Percentiles rank a stretch among this genome's conserved stretches.
Evolutionary conservation across 495 filamentous ascomycete species (phyloP).

Genomic region (Aspergillus egyptiacus): DNA sequence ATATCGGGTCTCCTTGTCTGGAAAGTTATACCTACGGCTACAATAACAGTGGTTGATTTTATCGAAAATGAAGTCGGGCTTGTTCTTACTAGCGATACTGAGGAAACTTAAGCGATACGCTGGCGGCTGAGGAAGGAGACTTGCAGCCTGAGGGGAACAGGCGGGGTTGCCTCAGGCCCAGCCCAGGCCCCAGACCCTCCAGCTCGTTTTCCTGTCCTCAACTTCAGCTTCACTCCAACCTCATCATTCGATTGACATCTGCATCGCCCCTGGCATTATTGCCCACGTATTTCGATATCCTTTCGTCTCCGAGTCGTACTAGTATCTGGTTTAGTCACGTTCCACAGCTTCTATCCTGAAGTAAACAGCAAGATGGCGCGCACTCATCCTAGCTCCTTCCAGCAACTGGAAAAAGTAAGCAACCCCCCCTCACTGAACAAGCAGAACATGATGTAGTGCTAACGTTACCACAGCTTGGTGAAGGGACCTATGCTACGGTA

Average conservation of each 20-base stretch:
- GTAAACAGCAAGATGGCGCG: constrained; percentile 12
- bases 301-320: too few relatives aligned
- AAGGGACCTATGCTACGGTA: constrained; percentile 98
- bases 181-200: too few relatives aligned
- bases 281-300: neutral
- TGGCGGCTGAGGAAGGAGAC: too few relatives aligned
- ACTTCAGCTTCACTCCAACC: neutral
- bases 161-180: neutral
- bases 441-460: too few relatives aligned
- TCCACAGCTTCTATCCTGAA: too few relatives aligned
- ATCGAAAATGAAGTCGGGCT: too few relatives aligned
- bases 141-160: neutral
- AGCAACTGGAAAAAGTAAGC: constrained; percentile 84
- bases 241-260: neutral
- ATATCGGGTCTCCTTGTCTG: too few relatives aligned
- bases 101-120: too few relatives aligned
- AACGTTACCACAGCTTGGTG: constrained; percentile 61
- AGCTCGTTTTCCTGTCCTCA: too few relatives aligned
- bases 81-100: too few relatives aligned
- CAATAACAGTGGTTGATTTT: too few relatives aligned
- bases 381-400: constrained; percentile 72
- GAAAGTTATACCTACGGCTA: too few relatives aligned
- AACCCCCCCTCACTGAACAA: neutral
- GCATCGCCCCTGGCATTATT: neutral
- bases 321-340: neutral